Conservation (phyloP, 352 stramenopile species). For the Phytophthora ramorum region DNA sequence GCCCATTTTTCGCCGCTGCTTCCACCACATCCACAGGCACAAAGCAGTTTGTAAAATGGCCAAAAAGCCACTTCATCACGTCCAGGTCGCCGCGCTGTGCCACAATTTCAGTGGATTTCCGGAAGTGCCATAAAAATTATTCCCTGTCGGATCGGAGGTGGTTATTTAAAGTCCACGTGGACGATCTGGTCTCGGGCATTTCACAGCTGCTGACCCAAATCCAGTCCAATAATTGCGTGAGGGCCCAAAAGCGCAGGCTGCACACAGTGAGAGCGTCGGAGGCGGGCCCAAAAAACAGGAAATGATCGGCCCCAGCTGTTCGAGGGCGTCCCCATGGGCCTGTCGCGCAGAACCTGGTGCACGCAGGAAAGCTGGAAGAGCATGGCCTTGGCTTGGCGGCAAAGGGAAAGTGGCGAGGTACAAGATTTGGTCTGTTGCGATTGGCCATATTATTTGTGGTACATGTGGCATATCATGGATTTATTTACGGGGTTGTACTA, state of each 20-base stretch:
- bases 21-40: conserved; percentile 10
- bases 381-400: not conserved
- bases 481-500: no score
- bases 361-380: not conserved
- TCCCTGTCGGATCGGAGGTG: conserved; percentile 4
- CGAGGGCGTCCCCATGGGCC: not conserved
- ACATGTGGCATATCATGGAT: no score
- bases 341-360: conserved; percentile 2
- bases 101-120: not conserved
- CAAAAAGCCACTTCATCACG: not conserved
- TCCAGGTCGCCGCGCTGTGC: not conserved
- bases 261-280: not conserved
- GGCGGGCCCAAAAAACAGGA: not conserved
- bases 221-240: conserved; percentile 1
- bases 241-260: conserved; percentile 2
- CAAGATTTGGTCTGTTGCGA: no score
- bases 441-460: no score
- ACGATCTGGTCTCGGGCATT: not conserved
- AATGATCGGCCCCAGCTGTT: conserved; percentile 1
- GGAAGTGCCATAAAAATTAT: conserved; percentile 9
- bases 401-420: no score
- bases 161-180: not conserved
- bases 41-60: conserved; percentile 1
- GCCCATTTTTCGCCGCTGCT: conserved; percentile 1
- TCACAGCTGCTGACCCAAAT: not conserved